A percentile compares a stretch with the other conserved stretches of the same genome.
phyloP scores from a whole-genome alignment of 2,329 filamentous ascomycete genomes.

The Lecanicillium sp. region DNA sequence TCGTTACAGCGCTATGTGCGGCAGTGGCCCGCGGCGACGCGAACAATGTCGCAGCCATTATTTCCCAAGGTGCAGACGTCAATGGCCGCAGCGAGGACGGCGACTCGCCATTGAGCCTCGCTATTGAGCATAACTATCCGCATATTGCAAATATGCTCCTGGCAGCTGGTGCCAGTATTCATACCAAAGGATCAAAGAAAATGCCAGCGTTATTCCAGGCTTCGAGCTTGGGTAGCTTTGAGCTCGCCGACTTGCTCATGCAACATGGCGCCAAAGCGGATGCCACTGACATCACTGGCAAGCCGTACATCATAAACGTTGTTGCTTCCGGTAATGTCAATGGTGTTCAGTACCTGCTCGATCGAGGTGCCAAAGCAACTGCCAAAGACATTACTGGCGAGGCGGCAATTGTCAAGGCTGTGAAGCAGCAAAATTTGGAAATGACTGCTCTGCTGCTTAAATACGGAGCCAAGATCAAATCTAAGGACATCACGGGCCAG shows the following conservation, averaged over 20 bases:
- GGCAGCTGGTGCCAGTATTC: not conserved
- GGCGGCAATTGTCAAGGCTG: not conserved
- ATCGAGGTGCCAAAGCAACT: not conserved
- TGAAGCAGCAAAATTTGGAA: not conserved
- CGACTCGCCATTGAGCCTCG: slow-evolving; percentile 1
- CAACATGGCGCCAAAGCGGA: slow-evolving; percentile 21
- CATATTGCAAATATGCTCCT: not conserved
- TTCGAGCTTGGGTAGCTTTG: slow-evolving; percentile 19
- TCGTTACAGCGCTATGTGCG: not conserved
- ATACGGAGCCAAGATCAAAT: slow-evolving; percentile 21
- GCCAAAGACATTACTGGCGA: not conserved
- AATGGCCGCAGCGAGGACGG: not conserved
- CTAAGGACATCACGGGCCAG: slow-evolving; percentile 17
- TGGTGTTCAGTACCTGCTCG: not conserved
- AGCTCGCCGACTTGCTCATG: slow-evolving; percentile 19
- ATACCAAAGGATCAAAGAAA: not conserved
- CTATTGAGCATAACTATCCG: not conserved
- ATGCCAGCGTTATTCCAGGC: slow-evolving; percentile 26
- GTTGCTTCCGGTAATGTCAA: not conserved
- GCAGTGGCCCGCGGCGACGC: not conserved
- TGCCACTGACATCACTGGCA: slow-evolving; percentile 9
- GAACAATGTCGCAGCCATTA: not conserved
- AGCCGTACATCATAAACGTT: not conserved
- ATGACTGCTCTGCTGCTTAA: slow-evolving; percentile 21
- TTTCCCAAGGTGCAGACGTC: not conserved